Conservation (phyloP, 495 filamentous ascomycete species). For the Penicillium waksmanii region DNA sequence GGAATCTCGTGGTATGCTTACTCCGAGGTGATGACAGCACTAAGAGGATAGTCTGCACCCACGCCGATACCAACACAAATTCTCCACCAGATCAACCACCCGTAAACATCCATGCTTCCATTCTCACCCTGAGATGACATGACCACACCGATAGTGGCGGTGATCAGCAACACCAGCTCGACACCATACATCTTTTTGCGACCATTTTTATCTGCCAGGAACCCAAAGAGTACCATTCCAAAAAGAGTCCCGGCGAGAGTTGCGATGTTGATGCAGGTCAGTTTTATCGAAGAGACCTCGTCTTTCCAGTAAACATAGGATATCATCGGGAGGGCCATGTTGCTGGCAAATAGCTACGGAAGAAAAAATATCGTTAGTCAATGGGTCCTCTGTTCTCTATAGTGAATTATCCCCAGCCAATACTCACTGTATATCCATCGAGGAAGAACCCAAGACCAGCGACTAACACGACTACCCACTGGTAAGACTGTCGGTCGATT, state of each 20-base stretch:
- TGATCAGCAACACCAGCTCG: constrained; percentile 63
- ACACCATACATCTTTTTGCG: constrained; percentile 66
- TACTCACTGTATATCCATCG: constrained; percentile 66
- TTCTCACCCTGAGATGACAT: constrained; percentile 46
- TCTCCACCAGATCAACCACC: constrained; percentile 63
- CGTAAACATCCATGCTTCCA: constrained; percentile 57
- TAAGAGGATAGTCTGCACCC: constrained; percentile 59
- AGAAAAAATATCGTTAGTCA: not conserved
- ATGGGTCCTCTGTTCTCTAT: not conserved
- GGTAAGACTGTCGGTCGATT: constrained; percentile 50
- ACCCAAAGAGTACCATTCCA: constrained; percentile 66
- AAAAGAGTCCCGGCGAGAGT: constrained; percentile 61
- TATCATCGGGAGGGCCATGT: constrained; percentile 64
- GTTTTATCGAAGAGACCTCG: constrained; percentile 38
- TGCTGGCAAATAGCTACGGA: constrained; percentile 61
- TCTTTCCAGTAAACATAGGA: constrained; percentile 65
- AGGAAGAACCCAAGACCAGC: constrained; percentile 71
- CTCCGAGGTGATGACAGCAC: constrained; percentile 66
- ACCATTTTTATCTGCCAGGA: constrained; percentile 63
- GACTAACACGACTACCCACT: constrained; percentile 58
- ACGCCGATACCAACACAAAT: constrained; percentile 60
- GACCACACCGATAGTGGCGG: constrained; percentile 58
- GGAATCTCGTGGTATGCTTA: constrained; percentile 24
- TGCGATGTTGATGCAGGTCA: constrained; percentile 60
- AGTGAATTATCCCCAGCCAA: not conserved